Evolutionary conservation across 345 rosid species (phyloP).

Genomic region (Syzygium aromaticum): DNA sequence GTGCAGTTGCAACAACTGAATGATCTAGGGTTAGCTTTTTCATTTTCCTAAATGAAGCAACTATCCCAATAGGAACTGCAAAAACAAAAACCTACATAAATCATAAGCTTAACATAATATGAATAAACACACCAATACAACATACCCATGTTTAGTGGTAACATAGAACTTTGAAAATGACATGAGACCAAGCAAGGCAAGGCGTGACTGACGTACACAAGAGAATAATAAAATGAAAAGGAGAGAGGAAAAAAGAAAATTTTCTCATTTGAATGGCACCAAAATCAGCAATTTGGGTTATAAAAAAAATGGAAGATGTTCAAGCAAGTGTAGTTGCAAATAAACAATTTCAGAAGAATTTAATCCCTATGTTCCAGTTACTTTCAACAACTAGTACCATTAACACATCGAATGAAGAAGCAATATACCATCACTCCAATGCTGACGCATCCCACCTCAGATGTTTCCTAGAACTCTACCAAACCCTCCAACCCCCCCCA

Average conservation of each 20-base stretch:
- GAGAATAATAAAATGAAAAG: neutral
- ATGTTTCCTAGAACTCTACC: neutral
- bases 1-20: slow-evolving; percentile 43
- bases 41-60: slow-evolving; percentile 71
- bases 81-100: neutral
- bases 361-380: neutral
- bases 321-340: neutral
- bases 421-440: neutral
- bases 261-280: neutral
- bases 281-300: neutral
- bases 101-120: neutral
- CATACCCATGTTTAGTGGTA: neutral
- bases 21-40: slow-evolving; percentile 63
- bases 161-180: neutral
- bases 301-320: neutral
- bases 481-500: neutral
- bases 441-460: neutral
- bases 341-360: neutral
- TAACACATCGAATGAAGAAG: neutral
- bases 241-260: neutral
- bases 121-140: neutral
- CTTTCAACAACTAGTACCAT: neutral
- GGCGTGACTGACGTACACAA: neutral
- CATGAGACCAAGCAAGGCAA: neutral
- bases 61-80: slow-evolving; percentile 72